Percentiles rank a stretch among this genome's conserved stretches.
phyloP scores from a whole-genome alignment of 2,329 filamentous ascomycete species.

The Pseudocercospora ulei region DNA sequence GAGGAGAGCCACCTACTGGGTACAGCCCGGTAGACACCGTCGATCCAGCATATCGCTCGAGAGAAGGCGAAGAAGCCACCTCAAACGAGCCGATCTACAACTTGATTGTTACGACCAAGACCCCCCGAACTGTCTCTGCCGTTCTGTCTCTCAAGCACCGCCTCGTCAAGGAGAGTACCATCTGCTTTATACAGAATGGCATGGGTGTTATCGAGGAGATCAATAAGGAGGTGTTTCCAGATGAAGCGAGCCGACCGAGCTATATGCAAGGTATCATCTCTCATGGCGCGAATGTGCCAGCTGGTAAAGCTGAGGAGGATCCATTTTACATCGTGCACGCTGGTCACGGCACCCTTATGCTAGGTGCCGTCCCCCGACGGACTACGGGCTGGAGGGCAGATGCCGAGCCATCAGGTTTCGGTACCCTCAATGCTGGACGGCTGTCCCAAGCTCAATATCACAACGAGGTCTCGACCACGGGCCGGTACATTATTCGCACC shows the following conservation, averaged over 20 bases:
- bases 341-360: conserved; percentile 50
- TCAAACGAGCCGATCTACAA: conserved; percentile 48
- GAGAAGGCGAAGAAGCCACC: conserved; percentile 8
- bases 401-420: conserved; percentile 14
- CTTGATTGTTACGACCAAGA: conserved; percentile 70
- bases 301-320: conserved; percentile 31
- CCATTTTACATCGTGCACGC: conserved; percentile 49
- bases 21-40: conserved; percentile 10
- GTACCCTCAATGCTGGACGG: conserved; percentile 15
- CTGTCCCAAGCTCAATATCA: conserved; percentile 15
- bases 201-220: conserved; percentile 75
- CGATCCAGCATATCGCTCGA: neutral
- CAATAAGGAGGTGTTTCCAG: conserved; percentile 59
- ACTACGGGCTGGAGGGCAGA: conserved; percentile 6
- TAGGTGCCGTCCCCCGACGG: conserved; percentile 45
- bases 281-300: conserved; percentile 46
- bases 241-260: conserved; percentile 55
- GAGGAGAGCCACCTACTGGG: neutral
- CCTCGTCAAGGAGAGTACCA: conserved; percentile 57
- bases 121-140: conserved; percentile 56
- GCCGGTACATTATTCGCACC: conserved; percentile 55
- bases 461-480: conserved; percentile 32
- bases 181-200: conserved; percentile 70
- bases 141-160: conserved; percentile 57
- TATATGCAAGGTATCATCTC: conserved; percentile 64